Percentiles rank a stretch among this genome's conserved stretches.
Evolutionary conservation across 805 yeast genomes (phyloP).

Genomic region (Torulaspora indica): DNA sequence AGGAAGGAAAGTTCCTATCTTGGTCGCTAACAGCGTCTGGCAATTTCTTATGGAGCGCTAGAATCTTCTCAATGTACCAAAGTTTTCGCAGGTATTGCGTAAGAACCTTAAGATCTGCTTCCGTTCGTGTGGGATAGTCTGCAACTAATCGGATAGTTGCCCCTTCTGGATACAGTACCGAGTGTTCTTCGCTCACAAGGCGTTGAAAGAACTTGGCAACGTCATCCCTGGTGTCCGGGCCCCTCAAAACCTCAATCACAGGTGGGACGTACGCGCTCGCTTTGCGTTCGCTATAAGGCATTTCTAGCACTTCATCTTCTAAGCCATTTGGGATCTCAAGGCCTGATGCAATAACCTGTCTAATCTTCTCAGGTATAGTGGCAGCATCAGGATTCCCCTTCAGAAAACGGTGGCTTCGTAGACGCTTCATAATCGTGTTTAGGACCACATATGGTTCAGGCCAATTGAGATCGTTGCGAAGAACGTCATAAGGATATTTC

Average conservation of each 20-base stretch:
- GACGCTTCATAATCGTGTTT: constrained; percentile 9
- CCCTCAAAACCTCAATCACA: background rate
- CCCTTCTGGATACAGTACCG: background rate
- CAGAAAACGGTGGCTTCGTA: constrained; percentile 6
- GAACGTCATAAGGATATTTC: constrained; percentile 2
- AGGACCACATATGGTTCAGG: too few relatives aligned
- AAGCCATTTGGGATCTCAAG: constrained; percentile 5
- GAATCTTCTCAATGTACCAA: constrained; percentile 5
- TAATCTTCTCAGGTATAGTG: background rate
- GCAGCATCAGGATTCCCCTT: constrained; percentile 4
- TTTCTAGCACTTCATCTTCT: constrained; percentile 3
- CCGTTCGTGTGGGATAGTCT: constrained; percentile 4
- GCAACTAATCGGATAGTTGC: background rate
- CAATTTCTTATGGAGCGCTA: background rate
- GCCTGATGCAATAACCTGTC: constrained; percentile 3
- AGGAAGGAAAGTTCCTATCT: too few relatives aligned
- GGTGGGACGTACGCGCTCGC: background rate
- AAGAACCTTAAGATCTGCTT: background rate
- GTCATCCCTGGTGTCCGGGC: background rate
- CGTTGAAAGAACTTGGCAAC: too few relatives aligned
- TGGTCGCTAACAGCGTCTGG: background rate
- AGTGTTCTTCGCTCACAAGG: too few relatives aligned
- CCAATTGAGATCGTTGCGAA: constrained; percentile 2
- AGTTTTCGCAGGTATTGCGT: constrained; percentile 1
- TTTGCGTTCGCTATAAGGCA: constrained; percentile 1